These are phyloP conservation scores for Peltaster fructicola DNA, from an alignment of 2,329 filamentous ascomycete species.

Conservation along the genomic window DNA sequence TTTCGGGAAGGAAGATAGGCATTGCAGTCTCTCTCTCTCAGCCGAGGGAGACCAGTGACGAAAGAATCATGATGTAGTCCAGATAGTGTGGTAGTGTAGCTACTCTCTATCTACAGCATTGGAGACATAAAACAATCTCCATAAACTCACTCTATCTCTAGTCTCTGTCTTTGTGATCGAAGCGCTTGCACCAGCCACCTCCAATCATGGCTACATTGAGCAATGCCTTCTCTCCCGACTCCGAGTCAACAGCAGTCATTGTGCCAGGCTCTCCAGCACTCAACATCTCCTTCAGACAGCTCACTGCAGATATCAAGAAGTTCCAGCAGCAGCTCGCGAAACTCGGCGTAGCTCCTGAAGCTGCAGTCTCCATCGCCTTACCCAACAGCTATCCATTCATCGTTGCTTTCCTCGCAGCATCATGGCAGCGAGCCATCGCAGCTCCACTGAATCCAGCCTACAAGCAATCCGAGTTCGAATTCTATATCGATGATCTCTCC, in stretches of 20 bases:
- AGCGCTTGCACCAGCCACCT: no score
- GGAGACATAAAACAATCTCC: no score
- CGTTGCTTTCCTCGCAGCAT: constrained; percentile 66
- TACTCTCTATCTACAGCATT: no score
- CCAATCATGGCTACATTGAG: constrained; percentile 40
- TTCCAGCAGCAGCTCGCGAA: constrained; percentile 66
- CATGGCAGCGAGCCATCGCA: constrained; percentile 70
- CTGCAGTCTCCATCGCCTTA: constrained; percentile 66
- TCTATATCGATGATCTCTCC: constrained; percentile 76
- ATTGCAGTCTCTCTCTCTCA: no score
- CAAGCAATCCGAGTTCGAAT: constrained; percentile 80
- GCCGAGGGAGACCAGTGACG: no score
- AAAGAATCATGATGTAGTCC: no score
- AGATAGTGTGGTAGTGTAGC: no score
- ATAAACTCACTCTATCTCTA: no score
- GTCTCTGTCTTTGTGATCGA: no score
- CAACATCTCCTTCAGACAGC: constrained; percentile 50
- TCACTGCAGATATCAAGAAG: constrained; percentile 44
- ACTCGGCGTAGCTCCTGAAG: constrained; percentile 49
- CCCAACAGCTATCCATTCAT: constrained; percentile 81
- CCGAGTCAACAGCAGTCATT: constrained; percentile 47
- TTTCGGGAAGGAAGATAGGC: no score
- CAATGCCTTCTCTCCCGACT: constrained; percentile 36
- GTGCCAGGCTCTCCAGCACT: constrained; percentile 50
- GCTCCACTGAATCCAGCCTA: constrained; percentile 78